Evolutionary conservation across 306 rosid species (phyloP), one percentile per base, ranked within the genome.

Genomic region (Lagenaria siceraria): DNA sequence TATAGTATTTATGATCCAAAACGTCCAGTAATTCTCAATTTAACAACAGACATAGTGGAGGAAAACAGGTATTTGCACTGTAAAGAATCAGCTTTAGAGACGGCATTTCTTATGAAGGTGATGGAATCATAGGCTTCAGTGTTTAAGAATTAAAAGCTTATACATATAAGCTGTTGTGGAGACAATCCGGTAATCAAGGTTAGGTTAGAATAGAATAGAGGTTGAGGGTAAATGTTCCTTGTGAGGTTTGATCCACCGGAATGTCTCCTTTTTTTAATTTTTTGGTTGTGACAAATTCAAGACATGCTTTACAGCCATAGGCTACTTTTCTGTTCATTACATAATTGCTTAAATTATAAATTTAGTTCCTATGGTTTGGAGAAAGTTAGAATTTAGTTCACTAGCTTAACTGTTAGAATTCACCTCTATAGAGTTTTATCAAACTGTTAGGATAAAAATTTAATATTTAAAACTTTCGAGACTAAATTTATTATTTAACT

Each of bases 11-110:
- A 92, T 61, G 97, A 90, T 81, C 87, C 96, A 24, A 86, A 86
- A 36, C 89, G 89, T 71, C 98, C 98, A 18, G 76, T 92, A 77
- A 82, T 92, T 72, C 89, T 92, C 54, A 96, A 96, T 79, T 78
- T 96, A 79, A 87, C 93, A 17, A 83, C 89, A 10, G 97, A 90
- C 74, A 78, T 90, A 80, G 98, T 90, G 76, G 98, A 90, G 84
- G 94, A 92, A 80, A 96, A 88, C 91, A 87, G 92, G 86, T 89
- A 96, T 85, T 87, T 96, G 87, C 92, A 92, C 74, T 90, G 93
- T 91, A 96, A 89, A 89, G 98, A 90, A 78, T 88, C 98, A 12
- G 96, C 99, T 46, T 80, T 92, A 75, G 97, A 90, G 81, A 82
- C 86, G 36, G 91, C 97, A 1, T 96, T 92, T 87, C 99, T 92